phyloP scores from a whole-genome alignment of 2,329 filamentous ascomycete genomes.

The Pseudomassariella vexata region DNA sequence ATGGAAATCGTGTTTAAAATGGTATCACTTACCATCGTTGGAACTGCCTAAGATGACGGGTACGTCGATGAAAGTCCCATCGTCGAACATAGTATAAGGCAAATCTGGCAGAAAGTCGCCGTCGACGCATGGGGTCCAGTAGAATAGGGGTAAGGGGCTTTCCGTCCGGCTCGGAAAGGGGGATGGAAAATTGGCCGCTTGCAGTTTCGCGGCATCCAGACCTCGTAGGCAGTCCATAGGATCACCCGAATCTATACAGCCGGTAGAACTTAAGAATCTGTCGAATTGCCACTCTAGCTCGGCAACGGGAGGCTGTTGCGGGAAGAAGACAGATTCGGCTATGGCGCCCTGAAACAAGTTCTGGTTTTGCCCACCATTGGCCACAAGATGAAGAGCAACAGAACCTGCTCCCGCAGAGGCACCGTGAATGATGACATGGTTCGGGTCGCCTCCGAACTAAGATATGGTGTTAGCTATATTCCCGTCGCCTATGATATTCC shows the following conservation, averaged over 20 bases:
- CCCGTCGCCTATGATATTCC: background rate
- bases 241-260: constrained; percentile 26
- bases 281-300: constrained; percentile 45
- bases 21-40: constrained; percentile 30
- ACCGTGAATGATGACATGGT: constrained; percentile 55
- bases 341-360: constrained; percentile 40
- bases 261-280: constrained; percentile 25
- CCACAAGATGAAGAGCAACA: constrained; percentile 45
- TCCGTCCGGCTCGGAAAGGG: constrained; percentile 31
- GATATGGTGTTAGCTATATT: background rate
- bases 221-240: constrained; percentile 37
- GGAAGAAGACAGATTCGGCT: constrained; percentile 43
- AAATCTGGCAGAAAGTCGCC: constrained; percentile 37
- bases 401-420: constrained; percentile 57
- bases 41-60: constrained; percentile 39
- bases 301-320: constrained; percentile 35
- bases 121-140: constrained; percentile 46
- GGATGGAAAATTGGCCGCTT: constrained; percentile 32
- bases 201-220: constrained; percentile 27
- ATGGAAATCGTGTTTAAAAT: background rate
- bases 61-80: constrained; percentile 34
- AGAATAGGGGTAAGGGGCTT: constrained; percentile 33
- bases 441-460: constrained; percentile 52
- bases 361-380: constrained; percentile 36
- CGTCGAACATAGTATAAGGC: constrained; percentile 32